Evolutionary conservation across 1,284 basidiomycete species (phyloP).

Genomic region (Sanghuangporus weigelae): DNA sequence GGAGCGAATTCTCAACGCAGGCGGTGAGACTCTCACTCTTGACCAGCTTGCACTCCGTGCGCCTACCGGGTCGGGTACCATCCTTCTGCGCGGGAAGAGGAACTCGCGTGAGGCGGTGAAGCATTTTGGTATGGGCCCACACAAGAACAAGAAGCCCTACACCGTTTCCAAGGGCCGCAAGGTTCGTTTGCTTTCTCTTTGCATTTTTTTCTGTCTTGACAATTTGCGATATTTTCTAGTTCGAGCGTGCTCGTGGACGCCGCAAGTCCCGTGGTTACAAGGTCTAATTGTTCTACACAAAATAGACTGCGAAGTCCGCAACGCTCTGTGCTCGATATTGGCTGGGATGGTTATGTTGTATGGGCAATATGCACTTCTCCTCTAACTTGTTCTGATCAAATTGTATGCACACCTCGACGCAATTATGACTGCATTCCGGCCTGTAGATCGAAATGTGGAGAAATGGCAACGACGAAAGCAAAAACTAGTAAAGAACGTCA

Average conservation of each 20-base stretch:
- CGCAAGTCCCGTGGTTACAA: constrained; percentile 91
- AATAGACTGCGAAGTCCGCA: not conserved
- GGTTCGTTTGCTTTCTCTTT: constrained; percentile 32
- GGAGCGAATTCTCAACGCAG: constrained; percentile 93
- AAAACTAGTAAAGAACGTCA: not conserved
- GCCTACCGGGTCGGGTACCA: constrained; percentile 93
- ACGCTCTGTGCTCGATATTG: not conserved
- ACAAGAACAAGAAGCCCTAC: constrained; percentile 94
- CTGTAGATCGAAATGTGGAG: no score
- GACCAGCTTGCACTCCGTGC: constrained; percentile 95
- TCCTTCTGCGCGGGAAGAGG: constrained; percentile 89
- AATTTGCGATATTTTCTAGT: constrained; percentile 35
- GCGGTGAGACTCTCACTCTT: constrained; percentile 92
- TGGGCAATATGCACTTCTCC: constrained; percentile 14
- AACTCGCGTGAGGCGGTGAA: constrained; percentile 91
- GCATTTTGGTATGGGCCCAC: constrained; percentile 94
- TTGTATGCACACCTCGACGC: not conserved
- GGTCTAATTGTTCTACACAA: constrained; percentile 47
- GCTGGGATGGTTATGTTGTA: constrained; percentile 8
- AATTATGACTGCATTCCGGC: no score
- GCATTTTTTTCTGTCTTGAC: not conserved
- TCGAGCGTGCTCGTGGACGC: constrained; percentile 89
- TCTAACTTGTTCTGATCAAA: not conserved
- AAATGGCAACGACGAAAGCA: not conserved
- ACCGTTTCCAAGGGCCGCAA: constrained; percentile 96